Percentiles rank a stretch among this genome's conserved stretches.
These are phyloP conservation scores for Boehmeria nivea DNA, from an alignment of 306 rosid species.

Conservation along the genomic window DNA sequence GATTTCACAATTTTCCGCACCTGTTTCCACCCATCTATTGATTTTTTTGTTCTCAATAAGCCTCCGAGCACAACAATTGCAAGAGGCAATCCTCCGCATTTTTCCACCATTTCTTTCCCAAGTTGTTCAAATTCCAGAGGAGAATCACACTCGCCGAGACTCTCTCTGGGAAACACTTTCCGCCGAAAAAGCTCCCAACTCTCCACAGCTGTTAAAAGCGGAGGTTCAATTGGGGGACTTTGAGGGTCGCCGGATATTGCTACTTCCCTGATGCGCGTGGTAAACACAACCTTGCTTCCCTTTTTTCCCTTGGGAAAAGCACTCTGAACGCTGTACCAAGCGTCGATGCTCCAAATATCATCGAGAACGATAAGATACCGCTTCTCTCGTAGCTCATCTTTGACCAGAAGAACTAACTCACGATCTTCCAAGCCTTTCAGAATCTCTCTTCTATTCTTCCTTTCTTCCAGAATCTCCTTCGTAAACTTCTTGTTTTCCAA, in stretches of 20 bases:
- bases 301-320: conserved; percentile 23
- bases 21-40: neutral
- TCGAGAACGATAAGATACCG: conserved; percentile 47
- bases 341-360: conserved; percentile 42
- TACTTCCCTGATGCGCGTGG: conserved; percentile 35
- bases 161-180: neutral
- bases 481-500: neutral
- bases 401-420: neutral
- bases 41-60: neutral
- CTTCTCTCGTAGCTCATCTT: conserved; percentile 10
- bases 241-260: conserved; percentile 22
- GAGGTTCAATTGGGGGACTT: conserved; percentile 29
- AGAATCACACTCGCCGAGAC: neutral
- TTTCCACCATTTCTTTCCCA: conserved; percentile 1
- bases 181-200: conserved; percentile 34
- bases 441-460: neutral
- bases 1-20: neutral
- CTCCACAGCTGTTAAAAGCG: conserved; percentile 20
- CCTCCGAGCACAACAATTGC: conserved; percentile 18
- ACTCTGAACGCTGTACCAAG: conserved; percentile 30
- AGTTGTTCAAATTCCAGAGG: neutral
- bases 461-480: neutral
- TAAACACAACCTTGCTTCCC: conserved; percentile 38
- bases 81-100: conserved; percentile 16
- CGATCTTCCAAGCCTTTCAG: neutral